Base-by-base conservation (phyloP, 768 basidiomycete genomes). In the Cystofilobasidium bisporidii region DNA sequence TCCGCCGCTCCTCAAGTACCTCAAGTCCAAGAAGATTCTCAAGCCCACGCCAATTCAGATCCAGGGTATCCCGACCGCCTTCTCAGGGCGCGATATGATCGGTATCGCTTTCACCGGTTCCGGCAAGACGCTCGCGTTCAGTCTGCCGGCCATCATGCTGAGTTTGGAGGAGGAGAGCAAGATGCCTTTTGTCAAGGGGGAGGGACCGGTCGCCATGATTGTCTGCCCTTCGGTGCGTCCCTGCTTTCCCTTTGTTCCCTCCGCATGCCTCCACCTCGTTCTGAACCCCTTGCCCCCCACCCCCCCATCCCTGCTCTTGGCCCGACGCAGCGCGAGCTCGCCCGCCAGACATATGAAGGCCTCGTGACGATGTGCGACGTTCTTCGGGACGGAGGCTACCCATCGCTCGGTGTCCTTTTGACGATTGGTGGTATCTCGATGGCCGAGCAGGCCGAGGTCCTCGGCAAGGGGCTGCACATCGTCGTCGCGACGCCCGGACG, bases 71-170 rank as follows among this genome's bases (percentile, higher is more conserved):
- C 93, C 96, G 2, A 88, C 89, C 61, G 96, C 91, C 40, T 97
- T 98, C 76, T 80, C 91, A 61, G 96, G 96, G 45, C 85, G 96
- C 70, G 96, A 99, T 76, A 87, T 98, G 80, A 99, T 98, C 71
- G 96, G 96, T 24, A 98, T 99, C 71, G 96, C 96, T 4, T 98
- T 98, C 79, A 99, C 96, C 30, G 96, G 96, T 45, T 98, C 94
- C 0, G 96, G 96, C 20, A 99, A 99, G 79, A 99, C 96, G 0
- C 84, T 99, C n/a, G 87, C 93, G 0, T 99, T 99, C 79, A 94
- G 91, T 71, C 80, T 99, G n/a, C 96, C 96, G 2, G 81, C 97
- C 30, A 92, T 98, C 72, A 98, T 99, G 96, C 81, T 89, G 72
- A 88, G 92, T 1, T 81, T 94, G 20, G 94, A 98, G 79, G 91